Conservation (phyloP, 2,329 filamentous ascomycete species). For the Periglandula ipomoeae region DNA sequence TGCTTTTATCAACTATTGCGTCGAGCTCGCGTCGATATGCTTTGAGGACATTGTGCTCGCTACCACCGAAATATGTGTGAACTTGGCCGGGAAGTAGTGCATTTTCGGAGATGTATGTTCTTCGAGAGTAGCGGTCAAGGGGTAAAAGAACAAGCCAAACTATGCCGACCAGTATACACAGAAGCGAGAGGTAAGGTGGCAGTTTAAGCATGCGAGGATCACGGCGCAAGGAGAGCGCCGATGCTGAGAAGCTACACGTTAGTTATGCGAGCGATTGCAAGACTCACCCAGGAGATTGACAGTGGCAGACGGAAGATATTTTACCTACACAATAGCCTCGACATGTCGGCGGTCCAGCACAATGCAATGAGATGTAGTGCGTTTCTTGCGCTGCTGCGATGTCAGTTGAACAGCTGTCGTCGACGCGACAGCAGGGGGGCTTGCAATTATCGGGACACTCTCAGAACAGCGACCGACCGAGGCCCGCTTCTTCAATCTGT, state of each 20-base stretch:
- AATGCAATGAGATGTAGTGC: neutral
- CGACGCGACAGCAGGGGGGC: neutral
- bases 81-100: constrained; percentile 92
- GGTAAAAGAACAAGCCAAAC: constrained; percentile 86
- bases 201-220: constrained; percentile 75
- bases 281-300: too few species aligned
- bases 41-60: constrained; percentile 88
- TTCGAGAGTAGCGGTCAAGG: constrained; percentile 79
- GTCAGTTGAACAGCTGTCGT: neutral
- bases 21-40: constrained; percentile 82
- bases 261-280: neutral
- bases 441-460: constrained; percentile 1
- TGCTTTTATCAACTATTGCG: constrained; percentile 43
- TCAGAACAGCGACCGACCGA: neutral
- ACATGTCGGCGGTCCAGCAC: constrained; percentile 28
- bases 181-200: constrained; percentile 76
- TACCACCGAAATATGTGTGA: constrained; percentile 94
- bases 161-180: constrained; percentile 78
- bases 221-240: constrained; percentile 62
- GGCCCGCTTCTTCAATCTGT: too few species aligned
- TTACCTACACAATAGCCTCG: constrained; percentile 43
- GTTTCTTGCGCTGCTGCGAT: neutral
- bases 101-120: constrained; percentile 96
- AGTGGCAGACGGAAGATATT: too few species aligned
- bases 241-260: constrained; percentile 28